Conservation (phyloP, 2,329 filamentous ascomycete genomes). For the Chlorencoelia australis region DNA sequence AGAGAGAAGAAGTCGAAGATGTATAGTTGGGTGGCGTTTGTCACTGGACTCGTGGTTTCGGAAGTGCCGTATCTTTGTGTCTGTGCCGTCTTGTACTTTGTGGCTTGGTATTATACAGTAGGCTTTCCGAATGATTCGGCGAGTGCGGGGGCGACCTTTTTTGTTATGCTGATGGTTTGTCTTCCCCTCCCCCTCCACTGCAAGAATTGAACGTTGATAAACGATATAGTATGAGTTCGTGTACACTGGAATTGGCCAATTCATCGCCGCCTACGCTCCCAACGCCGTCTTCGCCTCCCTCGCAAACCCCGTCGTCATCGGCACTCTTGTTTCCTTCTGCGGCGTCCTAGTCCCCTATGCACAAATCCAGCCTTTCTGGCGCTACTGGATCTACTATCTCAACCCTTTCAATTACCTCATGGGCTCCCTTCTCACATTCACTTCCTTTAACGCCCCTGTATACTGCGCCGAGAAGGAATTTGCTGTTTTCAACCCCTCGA, state of each 20-base stretch:
- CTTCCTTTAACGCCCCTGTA: constrained; percentile 37
- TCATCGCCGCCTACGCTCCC: constrained; percentile 52
- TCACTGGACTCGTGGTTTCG: constrained; percentile 39
- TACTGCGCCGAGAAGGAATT: constrained; percentile 39
- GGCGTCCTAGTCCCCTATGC: constrained; percentile 64
- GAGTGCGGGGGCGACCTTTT: constrained; percentile 42
- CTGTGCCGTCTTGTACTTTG: constrained; percentile 36
- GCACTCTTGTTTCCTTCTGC: constrained; percentile 58
- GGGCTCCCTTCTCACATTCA: constrained; percentile 43
- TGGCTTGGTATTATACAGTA: constrained; percentile 49
- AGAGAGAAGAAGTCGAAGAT: constrained; percentile 52
- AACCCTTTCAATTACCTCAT: constrained; percentile 55
- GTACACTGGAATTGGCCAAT: constrained; percentile 51
- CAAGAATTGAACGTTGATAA: too few species aligned
- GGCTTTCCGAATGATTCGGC: constrained; percentile 36
- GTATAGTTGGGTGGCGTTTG: constrained; percentile 50
- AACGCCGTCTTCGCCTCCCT: constrained; percentile 50
- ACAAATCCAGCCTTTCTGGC: constrained; percentile 60
- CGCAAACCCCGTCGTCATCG: constrained; percentile 45
- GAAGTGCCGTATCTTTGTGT: constrained; percentile 37
- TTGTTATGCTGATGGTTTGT: too few species aligned
- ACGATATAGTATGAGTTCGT: constrained; percentile 25
- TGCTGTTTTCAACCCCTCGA: constrained; percentile 30
- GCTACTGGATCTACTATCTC: constrained; percentile 38
- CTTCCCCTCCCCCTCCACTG: too few species aligned